Conservation (phyloP, 78 protist genomes). For the Emiliania huxleyi region DNA sequence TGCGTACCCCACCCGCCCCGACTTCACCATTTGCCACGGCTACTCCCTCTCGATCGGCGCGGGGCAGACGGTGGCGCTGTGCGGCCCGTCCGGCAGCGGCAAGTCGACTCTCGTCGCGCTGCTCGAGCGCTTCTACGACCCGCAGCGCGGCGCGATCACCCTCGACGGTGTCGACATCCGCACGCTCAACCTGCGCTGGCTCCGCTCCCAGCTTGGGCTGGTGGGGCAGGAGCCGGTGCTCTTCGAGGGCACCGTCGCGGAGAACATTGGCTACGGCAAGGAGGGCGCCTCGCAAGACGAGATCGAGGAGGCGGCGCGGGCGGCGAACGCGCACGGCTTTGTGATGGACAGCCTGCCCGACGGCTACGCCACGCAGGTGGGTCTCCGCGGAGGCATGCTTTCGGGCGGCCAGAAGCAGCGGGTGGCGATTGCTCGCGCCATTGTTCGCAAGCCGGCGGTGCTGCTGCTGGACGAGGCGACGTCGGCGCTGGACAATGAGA, state of each 20-base stretch:
- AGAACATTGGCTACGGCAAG: conserved; percentile 84
- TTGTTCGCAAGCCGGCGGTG: conserved; percentile 80
- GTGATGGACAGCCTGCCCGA: conserved; percentile 65
- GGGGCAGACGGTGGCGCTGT: conserved; percentile 84
- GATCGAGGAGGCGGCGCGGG: conserved; percentile 73
- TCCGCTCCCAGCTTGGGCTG: conserved; percentile 48
- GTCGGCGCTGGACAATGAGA: conserved; percentile 76
- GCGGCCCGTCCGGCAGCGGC: conserved; percentile 91
- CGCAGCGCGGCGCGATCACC: conserved; percentile 38
- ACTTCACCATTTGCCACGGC: conserved; percentile 55
- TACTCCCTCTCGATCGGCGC: conserved; percentile 51
- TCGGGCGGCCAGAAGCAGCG: conserved; percentile 95
- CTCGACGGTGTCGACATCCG: conserved; percentile 54
- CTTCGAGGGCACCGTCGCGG: conserved; percentile 73
- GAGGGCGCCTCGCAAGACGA: conserved; percentile 43
- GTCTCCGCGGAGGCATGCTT: conserved; percentile 81
- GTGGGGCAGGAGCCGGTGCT: conserved; percentile 75
- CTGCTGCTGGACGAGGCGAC: conserved; percentile 94
- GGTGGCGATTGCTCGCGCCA: conserved; percentile 92
- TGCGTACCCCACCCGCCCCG: conserved; percentile 73
- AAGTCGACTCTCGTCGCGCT: conserved; percentile 69
- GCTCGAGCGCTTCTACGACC: conserved; percentile 62
- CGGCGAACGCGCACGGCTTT: conserved; percentile 89
- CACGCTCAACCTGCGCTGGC: conserved; percentile 18
- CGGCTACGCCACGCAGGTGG: conserved; percentile 79